Percentiles rank a stretch among this genome's conserved stretches.
Conservation (phyloP, 352 stramenopile genomes). For the Phytophthora cryptogea region DNA sequence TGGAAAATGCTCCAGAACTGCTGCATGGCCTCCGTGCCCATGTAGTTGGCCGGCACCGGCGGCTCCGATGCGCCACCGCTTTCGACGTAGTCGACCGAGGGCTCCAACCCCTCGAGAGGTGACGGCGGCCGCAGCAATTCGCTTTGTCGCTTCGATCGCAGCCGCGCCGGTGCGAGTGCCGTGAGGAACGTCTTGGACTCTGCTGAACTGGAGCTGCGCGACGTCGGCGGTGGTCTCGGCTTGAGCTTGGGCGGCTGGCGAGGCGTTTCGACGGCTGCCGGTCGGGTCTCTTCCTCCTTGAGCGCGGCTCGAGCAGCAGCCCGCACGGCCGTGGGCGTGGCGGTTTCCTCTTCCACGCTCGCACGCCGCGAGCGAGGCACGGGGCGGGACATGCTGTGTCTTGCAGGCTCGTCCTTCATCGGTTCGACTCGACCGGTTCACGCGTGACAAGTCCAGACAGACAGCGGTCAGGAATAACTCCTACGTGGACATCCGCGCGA, state of each 20-base stretch:
- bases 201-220: constrained; percentile 4
- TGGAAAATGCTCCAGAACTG: constrained; percentile 80
- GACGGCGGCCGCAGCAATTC: constrained; percentile 57
- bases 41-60: constrained; percentile 55
- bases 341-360: constrained; percentile 19
- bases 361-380: constrained; percentile 10
- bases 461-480: constrained; percentile 19
- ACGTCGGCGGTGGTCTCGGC: constrained; percentile 13
- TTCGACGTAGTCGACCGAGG: constrained; percentile 27
- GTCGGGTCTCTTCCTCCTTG: constrained; percentile 38
- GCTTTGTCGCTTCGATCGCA: constrained; percentile 12
- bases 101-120: constrained; percentile 49
- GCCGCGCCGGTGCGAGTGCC: constrained; percentile 32
- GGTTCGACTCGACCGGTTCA: constrained; percentile 5
- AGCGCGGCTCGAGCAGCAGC: constrained; percentile 28
- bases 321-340: constrained; percentile 21
- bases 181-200: constrained; percentile 54
- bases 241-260: constrained; percentile 19
- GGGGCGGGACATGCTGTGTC: constrained; percentile 13
- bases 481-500: too few species aligned
- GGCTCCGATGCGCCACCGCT: constrained; percentile 5
- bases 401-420: constrained; percentile 32
- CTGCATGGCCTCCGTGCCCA: constrained; percentile 57
- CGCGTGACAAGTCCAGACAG: neutral
- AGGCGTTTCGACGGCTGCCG: constrained; percentile 12